These are phyloP conservation scores for Zygotorulaspora sp. DNA, from an alignment of 805 yeast genomes.

Conservation along the genomic window DNA sequence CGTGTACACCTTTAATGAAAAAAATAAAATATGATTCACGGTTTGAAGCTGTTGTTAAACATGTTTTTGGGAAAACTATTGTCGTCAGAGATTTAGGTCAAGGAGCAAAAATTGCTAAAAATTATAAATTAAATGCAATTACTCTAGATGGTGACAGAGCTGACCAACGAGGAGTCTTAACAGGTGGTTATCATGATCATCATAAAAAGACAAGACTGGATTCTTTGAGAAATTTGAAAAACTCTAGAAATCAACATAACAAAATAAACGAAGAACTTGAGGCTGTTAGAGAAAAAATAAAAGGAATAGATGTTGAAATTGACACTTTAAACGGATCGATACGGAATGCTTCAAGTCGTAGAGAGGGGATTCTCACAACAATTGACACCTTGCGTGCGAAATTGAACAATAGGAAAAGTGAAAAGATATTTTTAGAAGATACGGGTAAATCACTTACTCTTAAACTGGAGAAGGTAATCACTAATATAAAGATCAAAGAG, in stretches of 20 bases:
- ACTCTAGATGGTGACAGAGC: constrained; percentile 92
- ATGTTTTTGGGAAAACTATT: constrained; percentile 76
- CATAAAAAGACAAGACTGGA: constrained; percentile 65
- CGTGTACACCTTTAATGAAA: constrained; percentile 69
- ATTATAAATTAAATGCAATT: constrained; percentile 62
- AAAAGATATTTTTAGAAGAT: constrained; percentile 42
- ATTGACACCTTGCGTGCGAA: constrained; percentile 44
- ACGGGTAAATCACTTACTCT: constrained; percentile 33
- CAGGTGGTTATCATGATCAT: constrained; percentile 79
- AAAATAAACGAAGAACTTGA: constrained; percentile 38
- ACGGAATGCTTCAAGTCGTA: constrained; percentile 32
- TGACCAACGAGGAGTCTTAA: constrained; percentile 74
- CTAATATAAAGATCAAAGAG: constrained; percentile 34
- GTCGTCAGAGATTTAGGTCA: constrained; percentile 65
- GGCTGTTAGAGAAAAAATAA: constrained; percentile 39
- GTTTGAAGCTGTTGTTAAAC: constrained; percentile 63
- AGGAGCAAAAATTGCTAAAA: constrained; percentile 63
- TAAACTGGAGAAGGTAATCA: constrained; percentile 36
- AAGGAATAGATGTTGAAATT: constrained; percentile 48
- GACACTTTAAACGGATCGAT: constrained; percentile 46
- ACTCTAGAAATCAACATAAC: constrained; percentile 37
- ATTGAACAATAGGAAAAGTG: constrained; percentile 40
- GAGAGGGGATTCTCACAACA: constrained; percentile 42
- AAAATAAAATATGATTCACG: constrained; percentile 60
- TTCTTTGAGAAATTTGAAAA: constrained; percentile 52